These are phyloP conservation scores for Lentinula aciculospora DNA, from an alignment of 768 basidiomycete species.

Conservation along the genomic window DNA sequence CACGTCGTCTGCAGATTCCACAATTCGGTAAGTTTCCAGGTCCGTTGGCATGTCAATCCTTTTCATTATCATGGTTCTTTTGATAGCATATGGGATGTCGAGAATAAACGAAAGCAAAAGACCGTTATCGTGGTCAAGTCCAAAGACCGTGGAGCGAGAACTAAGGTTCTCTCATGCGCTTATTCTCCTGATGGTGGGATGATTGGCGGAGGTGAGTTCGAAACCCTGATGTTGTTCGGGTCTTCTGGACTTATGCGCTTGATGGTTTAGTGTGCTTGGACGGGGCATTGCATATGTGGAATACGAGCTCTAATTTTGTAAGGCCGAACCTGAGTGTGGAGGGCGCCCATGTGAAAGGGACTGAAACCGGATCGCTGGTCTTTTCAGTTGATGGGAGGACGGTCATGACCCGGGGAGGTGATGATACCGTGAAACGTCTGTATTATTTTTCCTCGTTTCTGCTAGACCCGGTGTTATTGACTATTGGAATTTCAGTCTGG, in stretches of 20 bases:
- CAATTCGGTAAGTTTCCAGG: constrained; percentile 60
- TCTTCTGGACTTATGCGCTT: constrained; percentile 7
- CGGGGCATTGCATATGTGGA: constrained; percentile 92
- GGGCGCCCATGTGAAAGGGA: constrained; percentile 80
- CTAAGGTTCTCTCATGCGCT: constrained; percentile 81
- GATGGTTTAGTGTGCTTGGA: constrained; percentile 69
- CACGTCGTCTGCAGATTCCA: constrained; percentile 93
- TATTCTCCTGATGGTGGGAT: constrained; percentile 88
- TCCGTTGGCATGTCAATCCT: neutral
- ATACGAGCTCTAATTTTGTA: constrained; percentile 87
- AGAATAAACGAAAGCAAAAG: constrained; percentile 91
- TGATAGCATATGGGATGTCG: constrained; percentile 87
- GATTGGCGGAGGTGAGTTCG: constrained; percentile 74
- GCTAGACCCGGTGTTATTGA: constrained; percentile 1
- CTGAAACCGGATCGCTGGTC: constrained; percentile 79
- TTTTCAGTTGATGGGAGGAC: constrained; percentile 88
- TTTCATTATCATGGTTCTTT: neutral
- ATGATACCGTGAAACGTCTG: constrained; percentile 93
- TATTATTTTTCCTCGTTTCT: constrained; percentile 19
- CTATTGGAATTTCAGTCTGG: constrained; percentile 62
- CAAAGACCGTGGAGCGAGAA: constrained; percentile 90
- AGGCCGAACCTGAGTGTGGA: constrained; percentile 84
- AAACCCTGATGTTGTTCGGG: constrained; percentile 3
- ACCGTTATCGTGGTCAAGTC: constrained; percentile 95
- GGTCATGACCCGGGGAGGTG: constrained; percentile 85